phyloP scores from a whole-genome alignment of 2,329 filamentous ascomycete genomes.

The Hirsutella thompsonii region DNA sequence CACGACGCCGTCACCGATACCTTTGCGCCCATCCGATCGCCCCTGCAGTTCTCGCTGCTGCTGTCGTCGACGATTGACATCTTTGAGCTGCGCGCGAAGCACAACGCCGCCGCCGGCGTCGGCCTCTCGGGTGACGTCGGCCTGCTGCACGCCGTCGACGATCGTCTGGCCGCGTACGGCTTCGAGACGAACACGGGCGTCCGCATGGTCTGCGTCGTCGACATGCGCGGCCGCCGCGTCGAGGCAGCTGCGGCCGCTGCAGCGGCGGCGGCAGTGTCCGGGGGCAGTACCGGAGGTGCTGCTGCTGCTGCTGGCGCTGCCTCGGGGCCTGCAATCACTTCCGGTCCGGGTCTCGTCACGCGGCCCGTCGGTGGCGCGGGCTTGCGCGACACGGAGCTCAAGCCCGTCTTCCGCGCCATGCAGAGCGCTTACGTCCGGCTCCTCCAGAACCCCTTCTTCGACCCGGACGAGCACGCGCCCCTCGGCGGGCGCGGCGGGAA shows the following conservation, averaged over 20 bases:
- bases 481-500: conserved; percentile 38
- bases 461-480: conserved; percentile 71
- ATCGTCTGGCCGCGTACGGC: conserved; percentile 85
- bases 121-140: conserved; percentile 72
- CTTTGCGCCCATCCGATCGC: conserved; percentile 47
- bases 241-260: conserved; percentile 12
- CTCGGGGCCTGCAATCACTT: conserved; percentile 7
- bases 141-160: conserved; percentile 84
- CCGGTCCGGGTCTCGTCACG: too few species aligned
- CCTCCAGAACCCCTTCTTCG: conserved; percentile 89
- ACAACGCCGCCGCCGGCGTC: conserved; percentile 39
- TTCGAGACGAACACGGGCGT: conserved; percentile 94
- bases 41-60: conserved; percentile 84
- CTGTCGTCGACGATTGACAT: conserved; percentile 87
- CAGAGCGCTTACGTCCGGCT: conserved; percentile 85
- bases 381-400: conserved; percentile 74
- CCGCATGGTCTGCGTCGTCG: conserved; percentile 79
- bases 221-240: conserved; percentile 64
- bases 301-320: not conserved
- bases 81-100: conserved; percentile 72
- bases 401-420: conserved; percentile 79
- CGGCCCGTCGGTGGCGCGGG: too few species aligned
- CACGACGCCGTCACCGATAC: conserved; percentile 44
- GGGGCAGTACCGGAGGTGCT: too few species aligned
- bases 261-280: not conserved